Conservation (phyloP, 345 rosid species). For the Populus alba region DNA sequence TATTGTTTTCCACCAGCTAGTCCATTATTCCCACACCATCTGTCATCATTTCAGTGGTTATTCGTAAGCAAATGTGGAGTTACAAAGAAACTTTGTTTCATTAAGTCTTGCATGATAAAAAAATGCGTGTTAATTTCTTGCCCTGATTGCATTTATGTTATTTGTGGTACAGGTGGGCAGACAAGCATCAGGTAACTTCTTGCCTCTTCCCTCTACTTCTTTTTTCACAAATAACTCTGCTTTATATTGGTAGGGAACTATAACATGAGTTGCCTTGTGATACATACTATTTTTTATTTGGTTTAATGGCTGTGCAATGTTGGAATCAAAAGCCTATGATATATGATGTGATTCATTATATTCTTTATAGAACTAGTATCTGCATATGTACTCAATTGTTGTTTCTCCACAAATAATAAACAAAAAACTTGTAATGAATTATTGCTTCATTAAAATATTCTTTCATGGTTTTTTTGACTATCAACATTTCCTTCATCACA, state of each 20-base stretch:
- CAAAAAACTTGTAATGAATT: not conserved
- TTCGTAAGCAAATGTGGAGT: not conserved
- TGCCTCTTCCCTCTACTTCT: not conserved
- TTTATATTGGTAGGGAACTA: not conserved
- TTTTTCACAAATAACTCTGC: not conserved
- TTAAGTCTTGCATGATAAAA: not conserved
- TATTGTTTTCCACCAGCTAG: not conserved
- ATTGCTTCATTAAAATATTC: not conserved
- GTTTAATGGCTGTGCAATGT: not conserved
- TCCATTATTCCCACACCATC: not conserved
- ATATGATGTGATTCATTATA: not conserved
- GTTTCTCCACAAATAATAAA: not conserved
- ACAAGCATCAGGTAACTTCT: slow-evolving; percentile 25
- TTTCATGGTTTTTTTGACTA: not conserved
- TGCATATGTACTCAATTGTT: not conserved
- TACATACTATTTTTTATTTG: not conserved
- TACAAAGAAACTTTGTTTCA: not conserved
- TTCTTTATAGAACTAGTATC: not conserved
- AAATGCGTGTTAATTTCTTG: slow-evolving; percentile 1
- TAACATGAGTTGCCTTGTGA: not conserved
- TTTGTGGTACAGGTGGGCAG: slow-evolving; percentile 28
- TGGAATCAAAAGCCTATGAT: not conserved
- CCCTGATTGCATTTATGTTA: slow-evolving; percentile 15
- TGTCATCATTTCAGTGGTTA: not conserved
- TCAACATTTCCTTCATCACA: not conserved